Base-by-base conservation (phyloP, 192 early-diverging fungal genomes). In the Phlyctochytrium arcticum region DNA sequence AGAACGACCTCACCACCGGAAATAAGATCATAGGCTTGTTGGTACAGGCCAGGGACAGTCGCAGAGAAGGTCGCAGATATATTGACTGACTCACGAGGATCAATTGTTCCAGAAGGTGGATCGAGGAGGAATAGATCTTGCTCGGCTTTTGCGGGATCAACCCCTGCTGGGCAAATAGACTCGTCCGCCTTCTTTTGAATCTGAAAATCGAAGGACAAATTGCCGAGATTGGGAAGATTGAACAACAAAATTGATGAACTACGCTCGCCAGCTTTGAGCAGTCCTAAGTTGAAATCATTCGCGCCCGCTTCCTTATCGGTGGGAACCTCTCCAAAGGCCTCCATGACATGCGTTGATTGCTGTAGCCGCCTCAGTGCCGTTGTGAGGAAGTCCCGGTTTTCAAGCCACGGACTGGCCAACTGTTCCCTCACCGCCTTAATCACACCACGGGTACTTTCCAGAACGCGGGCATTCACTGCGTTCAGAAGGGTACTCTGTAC, bases 191-290 rank as follows among this genome's bases (percentile, higher is more conserved):
- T 75, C 7, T 19, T 29, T 12, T 68, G 27, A 33, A 84, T 79
- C 6, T 55, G 23, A 42, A 68, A 84, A 36, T 84, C 75, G 31
- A 84, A 77, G 0, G 63, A 30, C 19, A 84, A 46, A 48, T 84
- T 84, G n/a, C 82, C 82, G 44, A 71, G 59, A 49, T 77, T 84
- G 6, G 82, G 82, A 31, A 84, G 51, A 60, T 76, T 79, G 65
- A 84, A 84, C 0, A 84, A 62, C 21, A 78, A 48, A 19, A 79
- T 76, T 19, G 68, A 47, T 5, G 58, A 31, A 15, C 70, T 66
- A n/a, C 30, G 21, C 26, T 79, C 75, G n/a, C 77, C 79, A 19
- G 73, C 74, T 8, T 65, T 39, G 15, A 81, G 46, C 8, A 81
- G 48, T 15, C 76, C 79, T 10, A 84, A 36, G 57, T 77, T 77